Evolutionary conservation across 805 yeast species (phyloP).

Genomic region (Aciculoconidium aculeatum): DNA sequence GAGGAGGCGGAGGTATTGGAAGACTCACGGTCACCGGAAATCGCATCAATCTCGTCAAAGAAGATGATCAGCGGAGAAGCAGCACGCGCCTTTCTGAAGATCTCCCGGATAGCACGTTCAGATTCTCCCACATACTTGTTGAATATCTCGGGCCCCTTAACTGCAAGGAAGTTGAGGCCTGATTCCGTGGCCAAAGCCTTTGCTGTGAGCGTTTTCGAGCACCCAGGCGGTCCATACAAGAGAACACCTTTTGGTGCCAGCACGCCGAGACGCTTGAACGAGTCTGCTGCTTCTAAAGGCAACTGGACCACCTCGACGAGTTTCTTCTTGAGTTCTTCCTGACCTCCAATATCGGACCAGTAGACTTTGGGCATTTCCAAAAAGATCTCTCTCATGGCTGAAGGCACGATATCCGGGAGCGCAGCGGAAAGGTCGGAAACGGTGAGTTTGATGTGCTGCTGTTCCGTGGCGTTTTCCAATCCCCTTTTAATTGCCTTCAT

Average conservation of each 20-base stretch:
- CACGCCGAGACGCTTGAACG: conserved; percentile 74
- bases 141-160: conserved; percentile 94
- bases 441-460: conserved; percentile 40
- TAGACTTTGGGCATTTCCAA: conserved; percentile 89
- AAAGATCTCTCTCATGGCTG: conserved; percentile 95
- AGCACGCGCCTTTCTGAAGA: conserved; percentile 88
- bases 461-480: conserved; percentile 22
- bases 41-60: conserved; percentile 95
- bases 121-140: conserved; percentile 96
- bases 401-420: conserved; percentile 76
- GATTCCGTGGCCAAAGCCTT: conserved; percentile 95
- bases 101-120: conserved; percentile 88
- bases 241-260: conserved; percentile 90
- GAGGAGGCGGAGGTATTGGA: conserved; percentile 64
- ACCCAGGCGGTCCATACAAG: conserved; percentile 97
- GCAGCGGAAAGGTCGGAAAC: conserved; percentile 64
- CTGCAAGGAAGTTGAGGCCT: conserved; percentile 88
- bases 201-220: conserved; percentile 92
- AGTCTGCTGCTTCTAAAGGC: conserved; percentile 76
- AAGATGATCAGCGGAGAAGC: conserved; percentile 93
- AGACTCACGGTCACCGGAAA: conserved; percentile 69
- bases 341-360: conserved; percentile 97
- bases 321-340: conserved; percentile 71
- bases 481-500: conserved; percentile 73
- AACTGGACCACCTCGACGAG: conserved; percentile 86